Evolutionary conservation across 345 rosid species (phyloP), one percentile per base, ranked within the genome.

Genomic region (Odontarrhena argentea): DNA sequence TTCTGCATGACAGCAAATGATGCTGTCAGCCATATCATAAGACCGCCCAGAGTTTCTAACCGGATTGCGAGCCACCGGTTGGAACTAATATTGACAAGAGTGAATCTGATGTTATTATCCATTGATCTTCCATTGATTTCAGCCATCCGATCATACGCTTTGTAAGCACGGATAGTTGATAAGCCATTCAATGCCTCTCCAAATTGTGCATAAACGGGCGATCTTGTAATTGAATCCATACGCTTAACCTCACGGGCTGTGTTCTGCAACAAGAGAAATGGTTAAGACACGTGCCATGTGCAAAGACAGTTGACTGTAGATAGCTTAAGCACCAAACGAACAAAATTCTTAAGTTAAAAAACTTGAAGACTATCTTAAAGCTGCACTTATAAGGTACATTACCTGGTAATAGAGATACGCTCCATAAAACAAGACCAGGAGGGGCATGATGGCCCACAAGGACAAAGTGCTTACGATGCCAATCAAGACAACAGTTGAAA

Each of bases 181-280:
- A 94, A 65, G 18, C 99, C 99, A 78, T 94, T 94, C 70, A 94
- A 73, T 7, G 99, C 99, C 83, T 94, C 99, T 54, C 99, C 93
- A 73, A 94, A 94, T 65, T 94, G 99, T 40, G 99, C 99, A 80
- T 94, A 91, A 45, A 94, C 96, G 3, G 99, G 99, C 18, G 99
- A 94, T 85, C 99, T 86, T 40, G 87, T 76, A 49, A 87, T 67
- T 36, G 99, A 94, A 79, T 94, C 99, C 80, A 94, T 70, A 54
- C 99, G 96, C 85, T 94, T 94, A 58, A 94, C 90, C 85, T 94
- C 99, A 63, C 99, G 99, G 0, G 97, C 92, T 5, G 99, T 91
- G 83, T 87, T 91, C 99, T 73, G 57, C 67, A 66, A 15, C 51
- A 36, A 11, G 55, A 34, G 58, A 35, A 65, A 24, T 40, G 28